Conservation (phyloP, 257 asterid genomes). For the Fraxinus americana region DNA sequence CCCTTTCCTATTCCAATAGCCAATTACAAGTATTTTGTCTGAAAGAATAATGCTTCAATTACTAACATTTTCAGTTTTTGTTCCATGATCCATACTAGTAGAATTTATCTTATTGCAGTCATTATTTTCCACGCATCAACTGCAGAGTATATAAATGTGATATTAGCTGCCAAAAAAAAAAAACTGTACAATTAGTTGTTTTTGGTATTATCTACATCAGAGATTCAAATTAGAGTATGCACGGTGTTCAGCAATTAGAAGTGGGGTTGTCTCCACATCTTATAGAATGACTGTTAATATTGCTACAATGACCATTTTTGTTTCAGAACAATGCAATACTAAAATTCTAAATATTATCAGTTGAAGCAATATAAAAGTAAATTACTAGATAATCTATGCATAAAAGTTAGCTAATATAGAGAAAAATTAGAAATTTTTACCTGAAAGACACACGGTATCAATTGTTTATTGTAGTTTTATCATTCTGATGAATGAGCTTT, state of each 20-base stretch:
- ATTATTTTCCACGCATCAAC: neutral
- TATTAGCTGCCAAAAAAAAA: too few species aligned
- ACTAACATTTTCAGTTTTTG: neutral
- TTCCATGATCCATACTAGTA: neutral
- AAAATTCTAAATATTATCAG: neutral
- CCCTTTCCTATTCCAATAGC: neutral
- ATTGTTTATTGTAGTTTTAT: neutral
- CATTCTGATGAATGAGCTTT: neutral
- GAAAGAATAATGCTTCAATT: neutral
- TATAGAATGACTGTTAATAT: neutral
- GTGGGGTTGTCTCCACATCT: neutral
- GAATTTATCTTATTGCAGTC: neutral
- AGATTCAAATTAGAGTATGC: neutral
- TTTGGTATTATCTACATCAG: neutral
- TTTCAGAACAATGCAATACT: neutral
- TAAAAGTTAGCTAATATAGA: neutral
- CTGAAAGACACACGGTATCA: neutral
- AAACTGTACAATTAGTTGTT: neutral
- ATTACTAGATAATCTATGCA: neutral
- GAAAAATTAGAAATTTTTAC: neutral
- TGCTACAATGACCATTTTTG: neutral
- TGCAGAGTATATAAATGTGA: neutral
- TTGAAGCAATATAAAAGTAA: neutral
- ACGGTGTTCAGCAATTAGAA: neutral
- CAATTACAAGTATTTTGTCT: neutral